phyloP scores from a whole-genome alignment of 345 rosid genomes.

The Populus pruinosa region DNA sequence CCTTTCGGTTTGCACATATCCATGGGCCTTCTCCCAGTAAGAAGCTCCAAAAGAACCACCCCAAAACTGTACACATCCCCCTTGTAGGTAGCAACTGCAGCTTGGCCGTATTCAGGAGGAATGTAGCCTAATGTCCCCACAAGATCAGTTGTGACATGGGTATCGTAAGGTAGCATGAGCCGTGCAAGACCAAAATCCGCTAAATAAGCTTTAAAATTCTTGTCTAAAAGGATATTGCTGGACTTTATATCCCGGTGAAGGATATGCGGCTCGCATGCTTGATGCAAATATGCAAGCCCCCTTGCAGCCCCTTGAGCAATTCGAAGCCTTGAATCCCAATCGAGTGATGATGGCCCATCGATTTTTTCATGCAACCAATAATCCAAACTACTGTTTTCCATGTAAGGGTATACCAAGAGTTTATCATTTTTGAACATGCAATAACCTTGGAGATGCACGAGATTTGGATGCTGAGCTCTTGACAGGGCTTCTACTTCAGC shows the following conservation, averaged over 20 bases:
- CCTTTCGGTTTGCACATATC: conserved; percentile 86
- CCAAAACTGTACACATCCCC: conserved; percentile 96
- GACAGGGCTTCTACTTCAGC: conserved; percentile 98
- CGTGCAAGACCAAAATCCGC: conserved; percentile 97
- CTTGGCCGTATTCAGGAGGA: conserved; percentile 92
- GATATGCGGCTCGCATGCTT: conserved; percentile 73
- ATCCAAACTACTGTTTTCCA: conserved; percentile 97
- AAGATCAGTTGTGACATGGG: conserved; percentile 93
- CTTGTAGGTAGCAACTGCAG: conserved; percentile 76
- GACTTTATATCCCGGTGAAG: conserved; percentile 90
- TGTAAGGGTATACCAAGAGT: conserved; percentile 80
- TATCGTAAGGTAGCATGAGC: conserved; percentile 78
- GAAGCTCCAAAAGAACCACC: conserved; percentile 86
- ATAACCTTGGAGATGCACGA: conserved; percentile 92
- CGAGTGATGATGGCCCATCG: conserved; percentile 50
- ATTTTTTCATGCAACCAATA: conserved; percentile 88
- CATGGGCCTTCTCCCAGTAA: conserved; percentile 82
- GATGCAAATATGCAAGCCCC: conserved; percentile 84
- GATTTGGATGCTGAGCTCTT: conserved; percentile 84
- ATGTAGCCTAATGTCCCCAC: conserved; percentile 95
- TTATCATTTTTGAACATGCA: conserved; percentile 65
- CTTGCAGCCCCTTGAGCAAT: conserved; percentile 80
- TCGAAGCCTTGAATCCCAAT: conserved; percentile 69
- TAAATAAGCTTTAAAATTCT: conserved; percentile 79
- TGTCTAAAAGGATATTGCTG: conserved; percentile 79